Evolutionary conservation across 2,329 filamentous ascomycete genomes (phyloP), one percentile per base, ranked within the genome.

Genomic region (Metarhizium anisopliae): DNA sequence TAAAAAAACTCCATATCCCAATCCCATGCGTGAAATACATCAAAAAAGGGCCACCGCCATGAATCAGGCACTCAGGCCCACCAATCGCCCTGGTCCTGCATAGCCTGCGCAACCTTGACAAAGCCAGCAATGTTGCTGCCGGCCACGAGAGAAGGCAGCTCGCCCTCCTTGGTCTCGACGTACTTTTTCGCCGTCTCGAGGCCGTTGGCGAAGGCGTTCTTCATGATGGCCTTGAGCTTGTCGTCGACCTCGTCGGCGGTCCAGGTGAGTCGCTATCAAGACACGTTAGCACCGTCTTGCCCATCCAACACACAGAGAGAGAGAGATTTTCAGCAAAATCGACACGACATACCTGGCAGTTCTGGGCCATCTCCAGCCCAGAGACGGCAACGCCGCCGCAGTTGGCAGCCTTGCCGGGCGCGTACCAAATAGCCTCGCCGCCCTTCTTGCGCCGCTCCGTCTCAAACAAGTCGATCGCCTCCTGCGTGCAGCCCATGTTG

Each of bases 401-500:
- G 79, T 97, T 97, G 77, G 93, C 90, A 36, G 94, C 94, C 84
- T 97, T 97, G 65, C 90, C 93, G 52, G 93, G 93, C 18, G 89
- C 94, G 74, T 97, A 97, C 94, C 94, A 99, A 73, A 96, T 85
- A 58, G 89, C 84, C 6, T 76, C 70, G 53, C 74, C 74, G 61
- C 83, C 84, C 78, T 90, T 84, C 70, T 82, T 82, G 70, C 78
- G 84, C 64, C 92, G 83, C 66, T 85, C 78, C 18, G 80, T 82
- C 82, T 97, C 93, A 72, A 97, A 97, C 62, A 90, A 78, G 67
- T 96, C 89, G 67, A 99, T 96, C 63, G 93, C 93, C 62, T 89
- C 91, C 75, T 94, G 90, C 38, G 92, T 96, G 81, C 91, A 96
- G 61, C 94, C 94, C 94, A 99, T 97, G 84, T 97, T 97, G 76